Evolutionary conservation across 257 asterid genomes (phyloP), one percentile per base, ranked within the genome.

Genomic region (Hygrophila difformis): DNA sequence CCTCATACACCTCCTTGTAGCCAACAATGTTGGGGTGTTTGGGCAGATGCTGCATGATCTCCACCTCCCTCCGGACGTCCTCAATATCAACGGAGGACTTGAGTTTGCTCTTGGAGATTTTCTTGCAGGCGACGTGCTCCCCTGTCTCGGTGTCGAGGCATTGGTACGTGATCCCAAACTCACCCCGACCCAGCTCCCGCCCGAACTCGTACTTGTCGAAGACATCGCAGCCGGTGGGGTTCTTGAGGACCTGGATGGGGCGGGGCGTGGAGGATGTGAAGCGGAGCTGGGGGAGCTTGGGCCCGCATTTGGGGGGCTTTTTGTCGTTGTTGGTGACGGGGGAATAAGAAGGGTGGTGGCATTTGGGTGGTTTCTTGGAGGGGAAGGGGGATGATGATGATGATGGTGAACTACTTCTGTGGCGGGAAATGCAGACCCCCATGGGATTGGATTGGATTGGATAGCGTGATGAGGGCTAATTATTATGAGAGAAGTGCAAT

Each of bases 21-120:
- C 61, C 70, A 12, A 86, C 89, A 39, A 86, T 86, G 26, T 86
- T 82, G 0, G 94, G 93, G 50, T 79, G 86, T 17, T 59, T 51
- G 0, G 94, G 94, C 69, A 86, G 63, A 70, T 79, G 89, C 36
- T 78, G 72, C 96, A 86, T 86, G 17, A 86, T 86, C 53, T 70
- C 80, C 9, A 85, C 96, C 63, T 85, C 96, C 58, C 96, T 74
- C 42, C 88, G 54, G 39, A 85, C 94, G 58, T 86, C 96, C 59
- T 86, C 93, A 5, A 86, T 70, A 5, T 82, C 96, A 1, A 82
- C 67, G 7, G 79, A 86, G 10, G 89, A 67, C 64, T 74, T 51
- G 4, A 82, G 63, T 44, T 77, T 79, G 58, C 66, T 70, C 78
- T 86, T 86, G 0, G 96, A 67, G 63, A 87, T 87, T 69, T 71